Evolutionary conservation across 441 rosid genomes (phyloP), one percentile per base, ranked within the genome.

Genomic region (Hypseocharis bilobata): DNA sequence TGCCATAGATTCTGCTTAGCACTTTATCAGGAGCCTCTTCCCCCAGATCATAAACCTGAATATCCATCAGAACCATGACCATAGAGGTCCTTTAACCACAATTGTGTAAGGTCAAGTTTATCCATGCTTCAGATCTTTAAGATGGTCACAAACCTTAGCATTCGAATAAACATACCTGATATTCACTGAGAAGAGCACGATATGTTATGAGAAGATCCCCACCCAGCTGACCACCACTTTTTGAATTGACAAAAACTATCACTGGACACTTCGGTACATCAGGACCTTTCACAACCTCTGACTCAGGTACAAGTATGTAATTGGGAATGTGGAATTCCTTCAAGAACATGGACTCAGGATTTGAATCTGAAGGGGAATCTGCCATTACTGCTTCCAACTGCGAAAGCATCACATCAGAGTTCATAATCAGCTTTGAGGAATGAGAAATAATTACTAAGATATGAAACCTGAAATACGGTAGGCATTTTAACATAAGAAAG

Each of bases 171-270:
- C 8, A 16, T 63, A 79, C 83, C 84, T 80, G 86, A 61, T 78
- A 76, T 66, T 70, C n/a, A 25, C 74, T 78, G 44, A 82, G 86
- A 69, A 82, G 68, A 30, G 81, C 58, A 26, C 77, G 75, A 49
- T 74, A 82, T 8, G 78, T 78, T 4, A 19, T 16, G 42, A 82
- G 82, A 66, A 82, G 82, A 47, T 76, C 62, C 14, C 79, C 75
- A 6, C 84, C 84, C 20, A 80, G 74, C 75, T 82, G 84, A 51
- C 84, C 82, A 19, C 84, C 86, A 19, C 86, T 82, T 76, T 55
- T 80, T 28, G 84, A 63, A 71, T 82, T 82, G 55, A 82, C 74
- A 59, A 82, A 82, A 22, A 67, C 84, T 7, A 82, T 51, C 70
- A 82, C 82, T 4, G 84, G 86, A 68, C 82, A 78, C n/a, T 75